These are phyloP conservation scores for Metschnikowia kofuensis DNA, from an alignment of 805 yeast species.

Conservation along the genomic window DNA sequence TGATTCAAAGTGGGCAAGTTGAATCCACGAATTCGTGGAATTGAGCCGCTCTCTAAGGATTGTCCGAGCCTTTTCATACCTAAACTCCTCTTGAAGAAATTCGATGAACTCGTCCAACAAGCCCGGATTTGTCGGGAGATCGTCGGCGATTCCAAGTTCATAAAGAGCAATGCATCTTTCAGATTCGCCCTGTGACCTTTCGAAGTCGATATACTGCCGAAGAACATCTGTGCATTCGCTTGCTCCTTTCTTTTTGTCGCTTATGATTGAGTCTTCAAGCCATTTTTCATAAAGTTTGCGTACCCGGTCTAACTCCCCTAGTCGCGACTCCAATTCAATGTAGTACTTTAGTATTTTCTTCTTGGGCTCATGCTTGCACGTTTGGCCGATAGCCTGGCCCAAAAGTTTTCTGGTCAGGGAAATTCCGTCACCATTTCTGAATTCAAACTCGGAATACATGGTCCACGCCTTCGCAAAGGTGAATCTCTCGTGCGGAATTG, in stretches of 20 bases:
- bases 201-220: conserved; percentile 67
- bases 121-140: conserved; percentile 17
- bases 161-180: conserved; percentile 66
- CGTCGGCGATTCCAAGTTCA: conserved; percentile 42
- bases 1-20: conserved; percentile 69
- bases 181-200: conserved; percentile 61
- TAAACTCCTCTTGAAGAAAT: conserved; percentile 57
- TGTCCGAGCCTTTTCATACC: conserved; percentile 53
- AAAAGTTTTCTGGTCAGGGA: conserved; percentile 59
- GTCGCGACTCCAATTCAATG: conserved; percentile 59
- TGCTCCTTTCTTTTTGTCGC: conserved; percentile 1
- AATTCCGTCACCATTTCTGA: conserved; percentile 52
- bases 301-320: conserved; percentile 80
- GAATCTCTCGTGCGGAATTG: conserved; percentile 57
- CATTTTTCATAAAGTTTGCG: conserved; percentile 68
- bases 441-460: conserved; percentile 64
- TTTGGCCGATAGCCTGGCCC: conserved; percentile 68
- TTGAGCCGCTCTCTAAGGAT: conserved; percentile 43
- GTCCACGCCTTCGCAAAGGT: conserved; percentile 78
- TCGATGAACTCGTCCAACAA: conserved; percentile 44
- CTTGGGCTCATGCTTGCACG: conserved; percentile 45
- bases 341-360: conserved; percentile 58
- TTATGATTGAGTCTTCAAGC: conserved; percentile 39
- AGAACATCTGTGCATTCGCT: conserved; percentile 38
- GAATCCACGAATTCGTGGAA: conserved; percentile 49